These are phyloP conservation scores for Russula earlei DNA, from an alignment of 768 basidiomycete species.

Conservation along the genomic window DNA sequence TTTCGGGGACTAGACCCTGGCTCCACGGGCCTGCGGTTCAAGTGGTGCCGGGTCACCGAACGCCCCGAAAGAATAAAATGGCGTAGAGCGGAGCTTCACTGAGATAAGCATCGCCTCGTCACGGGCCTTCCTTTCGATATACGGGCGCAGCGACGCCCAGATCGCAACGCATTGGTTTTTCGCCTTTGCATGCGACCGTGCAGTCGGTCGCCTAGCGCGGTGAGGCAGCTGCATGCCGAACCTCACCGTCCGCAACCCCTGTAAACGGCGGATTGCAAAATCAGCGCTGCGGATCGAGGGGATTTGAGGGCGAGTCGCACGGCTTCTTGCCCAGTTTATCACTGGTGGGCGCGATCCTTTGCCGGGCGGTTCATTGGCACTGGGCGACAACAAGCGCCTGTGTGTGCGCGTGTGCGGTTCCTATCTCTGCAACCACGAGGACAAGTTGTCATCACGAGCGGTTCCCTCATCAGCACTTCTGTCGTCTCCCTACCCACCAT, in stretches of 20 bases:
- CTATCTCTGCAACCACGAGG: conserved; percentile 1
- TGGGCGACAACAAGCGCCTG: conserved; percentile 3
- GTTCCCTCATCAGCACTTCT: neutral
- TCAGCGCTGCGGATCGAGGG: conserved; percentile 8
- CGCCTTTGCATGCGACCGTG: neutral
- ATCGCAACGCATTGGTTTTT: neutral
- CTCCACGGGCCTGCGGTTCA: conserved; percentile 6
- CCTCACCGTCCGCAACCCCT: conserved; percentile 4
- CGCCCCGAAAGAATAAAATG: conserved; percentile 1
- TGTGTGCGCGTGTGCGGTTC: conserved; percentile 1
- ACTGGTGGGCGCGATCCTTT: conserved; percentile 11
- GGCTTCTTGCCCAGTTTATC: conserved; percentile 1
- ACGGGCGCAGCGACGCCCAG: neutral
- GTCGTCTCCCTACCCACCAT: neutral
- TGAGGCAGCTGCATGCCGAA: conserved; percentile 5
- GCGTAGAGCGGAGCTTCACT: neutral
- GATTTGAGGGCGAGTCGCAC: neutral
- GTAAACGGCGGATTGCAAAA: neutral
- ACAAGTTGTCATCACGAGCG: neutral
- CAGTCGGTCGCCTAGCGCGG: neutral
- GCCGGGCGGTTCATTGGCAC: conserved; percentile 7
- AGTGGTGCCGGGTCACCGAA: conserved; percentile 1
- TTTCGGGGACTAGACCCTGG: conserved; percentile 11
- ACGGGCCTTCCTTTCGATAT: conserved; percentile 4
- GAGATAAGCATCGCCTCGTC: conserved; percentile 13